Evolutionary conservation across 371 early-diverging fungal species (phyloP).

Genomic region (Chytridium lagenaria): DNA sequence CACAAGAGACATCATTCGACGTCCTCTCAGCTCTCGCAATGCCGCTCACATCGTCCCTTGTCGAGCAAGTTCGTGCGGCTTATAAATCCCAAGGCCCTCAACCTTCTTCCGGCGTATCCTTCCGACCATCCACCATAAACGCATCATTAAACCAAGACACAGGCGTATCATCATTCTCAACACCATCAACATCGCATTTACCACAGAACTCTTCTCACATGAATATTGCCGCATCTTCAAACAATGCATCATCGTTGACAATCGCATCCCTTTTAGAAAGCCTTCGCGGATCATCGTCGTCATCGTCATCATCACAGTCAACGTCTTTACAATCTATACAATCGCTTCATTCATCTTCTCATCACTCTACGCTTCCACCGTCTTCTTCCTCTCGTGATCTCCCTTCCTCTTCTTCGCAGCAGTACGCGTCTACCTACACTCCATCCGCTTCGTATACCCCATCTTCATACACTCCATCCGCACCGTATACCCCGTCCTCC

Average conservation of each 20-base stretch:
- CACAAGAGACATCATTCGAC: neutral
- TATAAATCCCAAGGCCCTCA: neutral
- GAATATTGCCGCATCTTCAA: too few species aligned
- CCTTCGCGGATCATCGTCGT: neutral
- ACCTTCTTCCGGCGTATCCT: neutral
- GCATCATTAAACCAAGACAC: too few species aligned
- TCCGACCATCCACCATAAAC: too few species aligned
- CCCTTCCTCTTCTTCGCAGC: neutral
- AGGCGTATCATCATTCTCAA: too few species aligned
- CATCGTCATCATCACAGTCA: neutral
- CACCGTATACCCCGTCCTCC: neutral
- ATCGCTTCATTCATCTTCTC: too few species aligned
- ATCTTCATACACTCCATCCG: neutral
- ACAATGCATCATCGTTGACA: neutral
- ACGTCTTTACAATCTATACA: too few species aligned
- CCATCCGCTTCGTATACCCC: neutral
- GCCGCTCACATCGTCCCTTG: conserved; percentile 4
- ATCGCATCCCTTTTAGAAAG: neutral
- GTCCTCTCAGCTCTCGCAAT: conserved; percentile 3
- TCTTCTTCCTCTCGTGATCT: neutral
- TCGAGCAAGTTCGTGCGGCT: conserved; percentile 15
- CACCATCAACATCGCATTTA: too few species aligned
- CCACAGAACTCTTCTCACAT: too few species aligned
- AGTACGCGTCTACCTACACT: neutral
- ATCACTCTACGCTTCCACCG: neutral